These are phyloP conservation scores for Aureobasidium sp. DNA, from an alignment of 2,329 filamentous ascomycete species.

Conservation along the genomic window DNA sequence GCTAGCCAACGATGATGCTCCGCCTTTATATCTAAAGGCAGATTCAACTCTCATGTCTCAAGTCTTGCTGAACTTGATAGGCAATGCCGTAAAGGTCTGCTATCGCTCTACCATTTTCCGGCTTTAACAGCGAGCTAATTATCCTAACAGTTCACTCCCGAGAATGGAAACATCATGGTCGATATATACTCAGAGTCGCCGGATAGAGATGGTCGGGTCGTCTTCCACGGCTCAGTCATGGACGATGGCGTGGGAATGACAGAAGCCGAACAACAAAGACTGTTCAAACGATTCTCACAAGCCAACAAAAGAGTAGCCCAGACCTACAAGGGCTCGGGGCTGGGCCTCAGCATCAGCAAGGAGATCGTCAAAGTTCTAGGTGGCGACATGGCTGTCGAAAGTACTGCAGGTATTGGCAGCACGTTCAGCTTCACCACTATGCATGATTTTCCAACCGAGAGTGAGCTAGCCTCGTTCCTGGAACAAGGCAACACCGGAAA, in stretches of 20 bases:
- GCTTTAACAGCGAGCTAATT: background rate
- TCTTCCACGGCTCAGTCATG: conserved; percentile 10
- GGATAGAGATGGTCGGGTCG: background rate
- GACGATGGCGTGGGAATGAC: conserved; percentile 17
- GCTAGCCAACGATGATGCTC: background rate
- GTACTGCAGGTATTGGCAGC: conserved; percentile 14
- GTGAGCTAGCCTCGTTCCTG: conserved; percentile 3
- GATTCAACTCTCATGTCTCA: conserved; percentile 15
- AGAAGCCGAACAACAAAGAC: conserved; percentile 10
- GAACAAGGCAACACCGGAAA: background rate
- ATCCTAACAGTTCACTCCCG: conserved; percentile 6
- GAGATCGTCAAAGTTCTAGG: conserved; percentile 13
- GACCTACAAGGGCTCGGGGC: conserved; percentile 13
- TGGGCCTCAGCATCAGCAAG: conserved; percentile 16
- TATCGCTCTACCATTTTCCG: fast-evolving
- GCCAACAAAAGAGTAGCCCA: conserved; percentile 16
- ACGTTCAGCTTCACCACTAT: conserved; percentile 14
- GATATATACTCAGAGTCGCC: background rate
- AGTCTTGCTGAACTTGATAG: conserved; percentile 14
- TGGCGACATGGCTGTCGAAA: conserved; percentile 15
- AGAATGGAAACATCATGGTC: conserved; percentile 12
- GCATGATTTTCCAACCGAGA: conserved; percentile 7
- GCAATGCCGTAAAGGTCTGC: conserved; percentile 15
- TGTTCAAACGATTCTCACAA: conserved; percentile 16
- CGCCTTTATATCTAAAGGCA: conserved; percentile 14